Percentiles rank a stretch among this genome's conserved stretches.
Evolutionary conservation across 768 basidiomycete genomes (phyloP).

Genomic region (Rhizopogon vulgaris): DNA sequence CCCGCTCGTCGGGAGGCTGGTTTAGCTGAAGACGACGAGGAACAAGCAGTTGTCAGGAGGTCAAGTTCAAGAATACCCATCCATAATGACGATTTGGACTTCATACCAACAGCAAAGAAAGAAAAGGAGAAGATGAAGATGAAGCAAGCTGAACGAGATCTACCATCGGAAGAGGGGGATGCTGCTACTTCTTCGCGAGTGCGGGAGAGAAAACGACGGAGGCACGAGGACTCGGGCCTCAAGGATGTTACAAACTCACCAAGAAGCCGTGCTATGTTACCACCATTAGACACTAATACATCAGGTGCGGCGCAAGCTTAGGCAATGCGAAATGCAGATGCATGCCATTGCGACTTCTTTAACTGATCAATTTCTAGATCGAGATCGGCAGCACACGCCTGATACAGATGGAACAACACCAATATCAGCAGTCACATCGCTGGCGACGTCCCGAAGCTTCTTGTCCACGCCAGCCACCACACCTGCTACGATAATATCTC

Average conservation of each 20-base stretch:
- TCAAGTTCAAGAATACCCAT: constrained; percentile 6
- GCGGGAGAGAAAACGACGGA: constrained; percentile 37
- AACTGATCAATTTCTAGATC: constrained; percentile 21
- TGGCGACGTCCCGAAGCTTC: constrained; percentile 32
- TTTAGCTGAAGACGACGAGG: constrained; percentile 52
- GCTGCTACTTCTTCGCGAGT: constrained; percentile 18
- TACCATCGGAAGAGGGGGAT: constrained; percentile 16
- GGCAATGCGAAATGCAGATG: not conserved
- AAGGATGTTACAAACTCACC: constrained; percentile 65
- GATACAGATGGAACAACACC: constrained; percentile 28
- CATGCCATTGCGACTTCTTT: constrained; percentile 3
- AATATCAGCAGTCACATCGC: constrained; percentile 29
- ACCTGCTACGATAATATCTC: constrained; percentile 25
- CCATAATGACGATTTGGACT: constrained; percentile 15
- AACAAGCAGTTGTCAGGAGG: constrained; percentile 31
- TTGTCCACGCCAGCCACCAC: constrained; percentile 39
- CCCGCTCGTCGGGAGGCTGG: constrained; percentile 50
- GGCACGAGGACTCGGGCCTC: constrained; percentile 33
- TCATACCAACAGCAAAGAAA: constrained; percentile 29
- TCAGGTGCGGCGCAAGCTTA: constrained; percentile 26
- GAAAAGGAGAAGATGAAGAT: constrained; percentile 33
- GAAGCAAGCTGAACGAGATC: constrained; percentile 15
- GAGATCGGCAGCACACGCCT: constrained; percentile 30
- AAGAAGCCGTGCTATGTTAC: constrained; percentile 28
- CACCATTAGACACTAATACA: constrained; percentile 29